Conservation (phyloP, 768 basidiomycete genomes). For the Cystobasidiopsis lactophilus region DNA sequence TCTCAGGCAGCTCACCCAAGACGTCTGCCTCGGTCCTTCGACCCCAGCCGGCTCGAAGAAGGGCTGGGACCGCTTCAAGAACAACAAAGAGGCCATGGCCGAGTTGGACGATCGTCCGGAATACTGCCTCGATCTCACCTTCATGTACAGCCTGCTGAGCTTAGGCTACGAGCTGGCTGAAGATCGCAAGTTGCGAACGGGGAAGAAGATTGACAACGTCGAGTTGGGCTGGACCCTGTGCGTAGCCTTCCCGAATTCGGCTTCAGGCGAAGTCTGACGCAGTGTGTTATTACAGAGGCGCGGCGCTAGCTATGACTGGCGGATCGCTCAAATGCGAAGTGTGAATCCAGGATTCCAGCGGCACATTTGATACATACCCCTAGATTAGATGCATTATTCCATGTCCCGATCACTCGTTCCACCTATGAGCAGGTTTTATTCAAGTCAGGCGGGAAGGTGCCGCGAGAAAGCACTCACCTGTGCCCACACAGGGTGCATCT, state of each 20-base stretch:
- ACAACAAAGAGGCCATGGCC: conserved; percentile 30
- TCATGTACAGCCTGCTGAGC: conserved; percentile 69
- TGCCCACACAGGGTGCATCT: background rate
- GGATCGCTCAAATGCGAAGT: conserved; percentile 19
- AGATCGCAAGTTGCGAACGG: conserved; percentile 39
- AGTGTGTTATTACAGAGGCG: conserved; percentile 6
- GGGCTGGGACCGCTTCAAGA: conserved; percentile 30
- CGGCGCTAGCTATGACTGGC: conserved; percentile 46
- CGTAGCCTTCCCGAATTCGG: background rate
- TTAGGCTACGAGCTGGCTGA: conserved; percentile 75
- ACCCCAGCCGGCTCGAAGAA: conserved; percentile 36
- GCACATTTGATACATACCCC: background rate
- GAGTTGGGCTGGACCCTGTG: conserved; percentile 89
- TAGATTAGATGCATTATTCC: background rate
- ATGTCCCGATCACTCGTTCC: conserved; percentile 8
- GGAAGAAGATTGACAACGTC: conserved; percentile 67
- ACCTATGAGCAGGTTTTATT: conserved; percentile 4
- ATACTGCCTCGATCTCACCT: conserved; percentile 87
- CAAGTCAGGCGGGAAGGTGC: background rate
- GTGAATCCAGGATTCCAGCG: background rate
- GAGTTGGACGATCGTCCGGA: conserved; percentile 71
- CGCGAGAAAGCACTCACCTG: background rate
- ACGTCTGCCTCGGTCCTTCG: conserved; percentile 47
- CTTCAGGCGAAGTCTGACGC: background rate
- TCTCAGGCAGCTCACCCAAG: conserved; percentile 33